These are phyloP conservation scores for Suhomyces yuchorum DNA, from an alignment of 1,139 yeast genomes.

Conservation along the genomic window DNA sequence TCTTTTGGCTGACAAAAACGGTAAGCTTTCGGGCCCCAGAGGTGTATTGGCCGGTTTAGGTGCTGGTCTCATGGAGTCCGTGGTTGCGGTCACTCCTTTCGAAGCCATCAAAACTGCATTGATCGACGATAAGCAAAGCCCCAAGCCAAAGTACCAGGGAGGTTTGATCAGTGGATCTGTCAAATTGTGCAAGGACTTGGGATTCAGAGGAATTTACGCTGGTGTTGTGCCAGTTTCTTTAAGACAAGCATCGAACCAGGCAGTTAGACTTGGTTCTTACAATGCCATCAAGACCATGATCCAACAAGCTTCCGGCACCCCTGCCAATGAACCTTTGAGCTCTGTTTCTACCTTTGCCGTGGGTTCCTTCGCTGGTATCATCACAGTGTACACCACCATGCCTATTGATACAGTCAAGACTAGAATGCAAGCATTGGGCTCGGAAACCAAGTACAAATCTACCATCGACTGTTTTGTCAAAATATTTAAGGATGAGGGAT, in stretches of 20 bases:
- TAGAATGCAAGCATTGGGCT: conserved; percentile 93
- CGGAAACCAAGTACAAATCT: conserved; percentile 67
- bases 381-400: conserved; percentile 96
- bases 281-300: conserved; percentile 81
- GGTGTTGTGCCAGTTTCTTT: conserved; percentile 91
- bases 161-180: conserved; percentile 66
- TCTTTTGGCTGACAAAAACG: conserved; percentile 75
- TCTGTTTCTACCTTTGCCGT: conserved; percentile 81
- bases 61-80: conserved; percentile 91
- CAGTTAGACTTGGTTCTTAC: conserved; percentile 91
- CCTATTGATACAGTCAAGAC: conserved; percentile 98
- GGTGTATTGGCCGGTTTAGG: conserved; percentile 96
- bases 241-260: conserved; percentile 95
- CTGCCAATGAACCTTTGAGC: conserved; percentile 73
- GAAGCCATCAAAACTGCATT: conserved; percentile 95
- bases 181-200: conserved; percentile 71
- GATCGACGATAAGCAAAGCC: conserved; percentile 85
- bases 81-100: conserved; percentile 93
- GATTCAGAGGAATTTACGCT: conserved; percentile 79
- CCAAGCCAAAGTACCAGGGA: conserved; percentile 73
- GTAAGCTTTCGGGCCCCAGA: conserved; percentile 83
- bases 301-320: conserved; percentile 69
- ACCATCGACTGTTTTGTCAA: conserved; percentile 80
- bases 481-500: conserved; percentile 87
- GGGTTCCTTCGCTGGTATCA: conserved; percentile 90